A percentile compares a stretch with the other conserved stretches of the same genome.
Conservation (phyloP, 208 protist genomes). For the Acanthamoeba healyi region DNA sequence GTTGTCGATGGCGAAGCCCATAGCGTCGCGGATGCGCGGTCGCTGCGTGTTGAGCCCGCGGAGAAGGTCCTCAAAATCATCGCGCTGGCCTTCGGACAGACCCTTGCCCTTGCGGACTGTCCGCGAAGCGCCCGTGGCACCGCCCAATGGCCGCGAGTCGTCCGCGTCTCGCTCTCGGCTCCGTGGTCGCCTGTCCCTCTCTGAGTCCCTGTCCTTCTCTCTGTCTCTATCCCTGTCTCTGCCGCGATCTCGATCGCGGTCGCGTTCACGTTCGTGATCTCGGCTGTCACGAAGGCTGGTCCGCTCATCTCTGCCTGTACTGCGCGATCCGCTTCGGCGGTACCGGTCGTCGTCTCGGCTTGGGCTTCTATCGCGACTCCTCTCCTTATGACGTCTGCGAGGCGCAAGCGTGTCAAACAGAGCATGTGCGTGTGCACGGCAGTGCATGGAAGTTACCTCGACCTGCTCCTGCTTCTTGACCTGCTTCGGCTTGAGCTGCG, state of each 20-base stretch:
- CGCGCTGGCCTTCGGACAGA: not conserved
- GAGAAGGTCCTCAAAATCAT: constrained; percentile 77
- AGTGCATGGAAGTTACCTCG: not conserved
- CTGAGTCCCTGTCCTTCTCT: not conserved
- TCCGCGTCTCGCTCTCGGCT: constrained; percentile 37
- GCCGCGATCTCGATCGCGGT: constrained; percentile 17
- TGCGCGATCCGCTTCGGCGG: not conserved
- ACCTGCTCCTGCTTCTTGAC: not conserved
- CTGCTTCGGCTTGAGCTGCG: not conserved
- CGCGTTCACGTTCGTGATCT: not conserved
- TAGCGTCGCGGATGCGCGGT: constrained; percentile 80
- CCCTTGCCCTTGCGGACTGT: not conserved
- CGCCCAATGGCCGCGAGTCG: not conserved
- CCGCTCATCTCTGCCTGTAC: no score
- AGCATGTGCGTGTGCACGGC: no score
- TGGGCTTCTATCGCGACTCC: not conserved
- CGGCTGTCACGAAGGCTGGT: not conserved
- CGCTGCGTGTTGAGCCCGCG: constrained; percentile 33
- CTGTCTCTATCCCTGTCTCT: not conserved
- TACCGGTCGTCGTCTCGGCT: not conserved
- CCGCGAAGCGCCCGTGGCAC: not conserved
- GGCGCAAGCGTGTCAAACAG: not conserved
- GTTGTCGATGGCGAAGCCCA: constrained; percentile 85
- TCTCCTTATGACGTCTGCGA: not conserved
- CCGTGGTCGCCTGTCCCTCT: constrained; percentile 30